Evolutionary conservation across 2,329 filamentous ascomycete genomes (phyloP).

Genomic region (Aureobasidium pullulans): DNA sequence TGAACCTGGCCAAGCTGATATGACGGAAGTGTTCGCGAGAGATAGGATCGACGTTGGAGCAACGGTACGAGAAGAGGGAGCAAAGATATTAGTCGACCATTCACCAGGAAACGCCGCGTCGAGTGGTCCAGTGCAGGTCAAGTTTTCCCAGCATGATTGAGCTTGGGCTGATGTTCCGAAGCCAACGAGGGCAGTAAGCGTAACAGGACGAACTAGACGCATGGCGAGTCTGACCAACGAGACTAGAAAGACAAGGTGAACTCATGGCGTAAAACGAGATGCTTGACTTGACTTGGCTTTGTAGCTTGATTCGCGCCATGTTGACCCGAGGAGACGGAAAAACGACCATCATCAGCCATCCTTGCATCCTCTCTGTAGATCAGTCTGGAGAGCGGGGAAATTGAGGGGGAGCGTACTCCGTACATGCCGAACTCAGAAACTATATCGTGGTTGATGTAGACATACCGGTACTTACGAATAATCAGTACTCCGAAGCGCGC

Average conservation of each 20-base stretch:
- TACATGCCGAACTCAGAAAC: too few relatives aligned
- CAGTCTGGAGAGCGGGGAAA: neutral
- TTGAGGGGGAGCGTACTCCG: neutral
- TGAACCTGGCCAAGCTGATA: slow-evolving; percentile 26
- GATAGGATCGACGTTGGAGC: slow-evolving; percentile 39
- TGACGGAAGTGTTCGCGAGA: slow-evolving; percentile 25
- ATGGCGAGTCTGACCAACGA: neutral
- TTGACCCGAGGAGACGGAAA: neutral
- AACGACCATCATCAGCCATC: neutral
- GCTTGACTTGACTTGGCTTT: slow-evolving; percentile 6
- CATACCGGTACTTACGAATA: too few relatives aligned
- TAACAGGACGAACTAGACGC: neutral
- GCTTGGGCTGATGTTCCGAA: neutral
- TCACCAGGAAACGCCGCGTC: slow-evolving; percentile 47
- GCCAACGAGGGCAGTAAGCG: neutral
- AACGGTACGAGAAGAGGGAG: slow-evolving; percentile 46
- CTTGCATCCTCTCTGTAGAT: neutral
- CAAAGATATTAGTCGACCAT: slow-evolving; percentile 54
- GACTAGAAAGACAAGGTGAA: neutral
- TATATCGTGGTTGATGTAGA: too few relatives aligned
- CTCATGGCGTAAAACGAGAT: neutral
- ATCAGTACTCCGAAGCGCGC: too few relatives aligned
- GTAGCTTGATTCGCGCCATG: neutral
- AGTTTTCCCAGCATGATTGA: slow-evolving; percentile 48
- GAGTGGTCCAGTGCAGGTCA: slow-evolving; percentile 44